phyloP scores from a whole-genome alignment of 805 yeast species.

The Yarrowia bubula region DNA sequence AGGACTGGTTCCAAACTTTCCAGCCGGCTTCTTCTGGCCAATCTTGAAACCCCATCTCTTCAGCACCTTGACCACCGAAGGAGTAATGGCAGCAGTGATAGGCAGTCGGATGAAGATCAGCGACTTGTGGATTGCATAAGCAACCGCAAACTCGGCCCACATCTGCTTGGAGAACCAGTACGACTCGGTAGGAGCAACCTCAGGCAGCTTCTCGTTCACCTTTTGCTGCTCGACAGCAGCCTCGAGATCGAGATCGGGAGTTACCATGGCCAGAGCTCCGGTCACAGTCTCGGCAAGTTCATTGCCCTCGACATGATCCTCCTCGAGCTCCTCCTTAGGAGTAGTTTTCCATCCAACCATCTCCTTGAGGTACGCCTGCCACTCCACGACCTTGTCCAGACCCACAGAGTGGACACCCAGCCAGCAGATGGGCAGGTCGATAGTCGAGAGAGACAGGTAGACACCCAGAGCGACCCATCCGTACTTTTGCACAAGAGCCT shows the following conservation, averaged over 20 bases:
- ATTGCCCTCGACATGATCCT: constrained; percentile 32
- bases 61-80: constrained; percentile 63
- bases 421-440: constrained; percentile 85
- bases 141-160: constrained; percentile 82
- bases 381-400: constrained; percentile 69
- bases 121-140: constrained; percentile 90
- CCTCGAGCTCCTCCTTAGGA: constrained; percentile 33
- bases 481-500: constrained; percentile 65
- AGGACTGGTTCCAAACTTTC: constrained; percentile 53
- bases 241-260: constrained; percentile 28
- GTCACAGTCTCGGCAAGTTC: neutral
- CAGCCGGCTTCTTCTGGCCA: constrained; percentile 46
- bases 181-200: constrained; percentile 29
- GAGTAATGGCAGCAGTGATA: constrained; percentile 87
- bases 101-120: constrained; percentile 83
- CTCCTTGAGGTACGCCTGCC: constrained; percentile 60
- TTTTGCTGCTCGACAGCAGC: constrained; percentile 26
- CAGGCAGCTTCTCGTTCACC: constrained; percentile 26
- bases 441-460: constrained; percentile 64
- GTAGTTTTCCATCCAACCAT: constrained; percentile 56
- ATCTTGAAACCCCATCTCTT: constrained; percentile 78
- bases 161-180: constrained; percentile 37
- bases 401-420: constrained; percentile 82
- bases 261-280: constrained; percentile 23
- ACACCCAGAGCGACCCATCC: constrained; percentile 91